Evolutionary conservation across 768 basidiomycete species (phyloP).

Genomic region (Boletus rubescentipes): DNA sequence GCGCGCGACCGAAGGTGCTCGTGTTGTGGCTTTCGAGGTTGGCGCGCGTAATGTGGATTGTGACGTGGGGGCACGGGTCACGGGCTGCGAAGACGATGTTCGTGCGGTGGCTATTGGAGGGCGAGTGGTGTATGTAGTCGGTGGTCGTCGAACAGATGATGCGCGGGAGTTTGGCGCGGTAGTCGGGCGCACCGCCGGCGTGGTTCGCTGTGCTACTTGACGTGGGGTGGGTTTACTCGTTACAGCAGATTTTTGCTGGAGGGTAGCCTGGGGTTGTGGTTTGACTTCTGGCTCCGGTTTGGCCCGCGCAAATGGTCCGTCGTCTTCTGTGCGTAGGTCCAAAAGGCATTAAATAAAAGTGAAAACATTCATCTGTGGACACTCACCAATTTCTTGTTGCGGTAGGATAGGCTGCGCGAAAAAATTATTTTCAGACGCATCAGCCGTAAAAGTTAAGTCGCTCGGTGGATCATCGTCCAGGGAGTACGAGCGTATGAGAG

Average conservation of each 20-base stretch:
- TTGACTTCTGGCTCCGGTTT: constrained; percentile 11
- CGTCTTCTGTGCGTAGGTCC: constrained; percentile 22
- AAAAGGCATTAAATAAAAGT: neutral
- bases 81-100: constrained; percentile 19
- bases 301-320: constrained; percentile 26
- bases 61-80: constrained; percentile 24
- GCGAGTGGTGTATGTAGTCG: constrained; percentile 7
- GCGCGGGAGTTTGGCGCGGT: constrained; percentile 4
- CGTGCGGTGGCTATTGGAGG: constrained; percentile 3
- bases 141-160: constrained; percentile 12
- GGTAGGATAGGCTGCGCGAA: constrained; percentile 19
- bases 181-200: neutral
- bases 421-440: constrained; percentile 22
- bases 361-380: neutral
- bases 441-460: constrained; percentile 19
- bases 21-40: constrained; percentile 19
- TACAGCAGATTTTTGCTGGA: neutral
- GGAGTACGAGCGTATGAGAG: constrained; percentile 35
- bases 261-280: constrained; percentile 3
- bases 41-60: constrained; percentile 21
- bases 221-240: constrained; percentile 6
- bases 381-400: constrained; percentile 26
- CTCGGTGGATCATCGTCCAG: constrained; percentile 33
- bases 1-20: constrained; percentile 15
- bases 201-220: constrained; percentile 6